phyloP scores from a whole-genome alignment of 2,329 filamentous ascomycete species.

The Aciculosporium take region DNA sequence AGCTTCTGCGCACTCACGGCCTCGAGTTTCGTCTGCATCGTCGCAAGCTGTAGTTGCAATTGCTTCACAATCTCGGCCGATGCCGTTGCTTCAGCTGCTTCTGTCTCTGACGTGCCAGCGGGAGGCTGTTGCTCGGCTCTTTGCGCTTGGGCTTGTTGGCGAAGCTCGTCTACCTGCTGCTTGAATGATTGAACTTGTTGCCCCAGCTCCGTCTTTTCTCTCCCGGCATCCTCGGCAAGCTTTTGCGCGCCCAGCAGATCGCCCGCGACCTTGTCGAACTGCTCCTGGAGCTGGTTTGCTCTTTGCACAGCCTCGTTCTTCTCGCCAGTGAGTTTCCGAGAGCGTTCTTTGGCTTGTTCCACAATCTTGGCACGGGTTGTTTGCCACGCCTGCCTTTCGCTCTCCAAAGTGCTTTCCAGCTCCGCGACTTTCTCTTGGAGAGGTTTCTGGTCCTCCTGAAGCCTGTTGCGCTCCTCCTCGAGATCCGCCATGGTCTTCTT shows the following conservation, averaged over 20 bases:
- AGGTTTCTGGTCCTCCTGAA: conserved; percentile 34
- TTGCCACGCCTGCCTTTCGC: conserved; percentile 40
- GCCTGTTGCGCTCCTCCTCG: conserved; percentile 47
- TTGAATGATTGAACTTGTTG: conserved; percentile 30
- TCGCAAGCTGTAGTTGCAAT: conserved; percentile 34
- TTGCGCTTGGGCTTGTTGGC: conserved; percentile 18
- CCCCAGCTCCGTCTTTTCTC: conserved; percentile 23
- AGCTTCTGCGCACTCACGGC: conserved; percentile 53
- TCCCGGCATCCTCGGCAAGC: conserved; percentile 17
- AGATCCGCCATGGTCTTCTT: conserved; percentile 60
- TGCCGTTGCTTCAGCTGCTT: conserved; percentile 21
- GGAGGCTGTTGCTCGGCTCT: conserved; percentile 14
- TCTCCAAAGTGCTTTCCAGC: conserved; percentile 36
- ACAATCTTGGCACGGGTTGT: conserved; percentile 38
- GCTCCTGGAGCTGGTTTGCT: conserved; percentile 36
- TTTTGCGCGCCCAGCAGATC: conserved; percentile 41
- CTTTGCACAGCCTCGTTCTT: conserved; percentile 38
- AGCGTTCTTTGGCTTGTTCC: conserved; percentile 49
- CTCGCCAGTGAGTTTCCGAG: conserved; percentile 38
- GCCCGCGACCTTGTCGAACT: conserved; percentile 30
- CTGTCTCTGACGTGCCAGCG: background rate
- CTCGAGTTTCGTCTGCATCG: conserved; percentile 47
- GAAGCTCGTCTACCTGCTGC: conserved; percentile 25
- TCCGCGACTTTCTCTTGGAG: conserved; percentile 41
- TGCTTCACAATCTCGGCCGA: conserved; percentile 32